Conservation (phyloP, 2,329 filamentous ascomycete genomes). For the Clarireedia homoeocarpa region DNA sequence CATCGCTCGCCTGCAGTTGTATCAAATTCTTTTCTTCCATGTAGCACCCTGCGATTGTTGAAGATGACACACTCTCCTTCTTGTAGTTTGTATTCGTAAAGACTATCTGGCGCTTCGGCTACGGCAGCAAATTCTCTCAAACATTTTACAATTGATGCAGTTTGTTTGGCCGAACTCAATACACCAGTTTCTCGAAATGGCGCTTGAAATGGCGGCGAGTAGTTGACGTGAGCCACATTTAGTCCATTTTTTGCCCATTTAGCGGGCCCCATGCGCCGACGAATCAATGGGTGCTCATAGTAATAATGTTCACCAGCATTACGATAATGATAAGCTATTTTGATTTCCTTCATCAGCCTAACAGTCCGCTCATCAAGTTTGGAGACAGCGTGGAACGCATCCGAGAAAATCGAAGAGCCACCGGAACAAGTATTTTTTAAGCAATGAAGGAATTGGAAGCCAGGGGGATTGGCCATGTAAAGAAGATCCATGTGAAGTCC, state of each 20-base stretch:
- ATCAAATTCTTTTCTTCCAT: conserved; percentile 74
- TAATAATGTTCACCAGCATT: conserved; percentile 58
- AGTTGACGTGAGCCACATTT: conserved; percentile 41
- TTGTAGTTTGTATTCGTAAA: conserved; percentile 65
- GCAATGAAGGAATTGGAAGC: conserved; percentile 84
- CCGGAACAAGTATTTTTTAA: conserved; percentile 71
- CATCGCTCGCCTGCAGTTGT: conserved; percentile 59
- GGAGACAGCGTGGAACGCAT: conserved; percentile 56
- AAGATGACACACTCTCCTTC: conserved; percentile 91
- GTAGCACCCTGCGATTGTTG: conserved; percentile 77
- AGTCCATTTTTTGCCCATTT: not conserved
- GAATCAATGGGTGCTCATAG: conserved; percentile 47
- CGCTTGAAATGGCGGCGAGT: conserved; percentile 76
- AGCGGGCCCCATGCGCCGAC: conserved; percentile 20
- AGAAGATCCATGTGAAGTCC: conserved; percentile 91
- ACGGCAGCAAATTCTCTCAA: not conserved
- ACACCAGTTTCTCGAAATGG: conserved; percentile 23
- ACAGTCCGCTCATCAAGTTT: conserved; percentile 31
- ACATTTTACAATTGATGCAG: not conserved
- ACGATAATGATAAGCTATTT: conserved; percentile 59
- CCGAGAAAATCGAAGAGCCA: conserved; percentile 80
- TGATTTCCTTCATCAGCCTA: conserved; percentile 34
- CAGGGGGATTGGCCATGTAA: conserved; percentile 73
- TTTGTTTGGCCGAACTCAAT: conserved; percentile 7
- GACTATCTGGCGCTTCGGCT: conserved; percentile 38